Base-by-base conservation (phyloP, 2,329 filamentous ascomycete species). In the Calonectria montana region DNA sequence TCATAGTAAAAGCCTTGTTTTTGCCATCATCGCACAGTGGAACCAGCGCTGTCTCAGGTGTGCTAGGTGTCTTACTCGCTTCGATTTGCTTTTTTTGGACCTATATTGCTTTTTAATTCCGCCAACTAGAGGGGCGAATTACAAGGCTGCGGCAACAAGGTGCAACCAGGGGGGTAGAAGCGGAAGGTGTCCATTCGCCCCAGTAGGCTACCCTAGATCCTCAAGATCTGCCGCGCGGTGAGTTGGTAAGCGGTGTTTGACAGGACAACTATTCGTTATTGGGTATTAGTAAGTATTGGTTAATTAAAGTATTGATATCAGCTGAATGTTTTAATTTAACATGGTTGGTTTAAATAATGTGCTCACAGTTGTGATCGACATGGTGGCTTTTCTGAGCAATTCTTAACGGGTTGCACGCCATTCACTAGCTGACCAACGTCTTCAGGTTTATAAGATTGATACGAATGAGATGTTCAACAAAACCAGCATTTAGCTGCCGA, bases 21-120 rank as follows among this genome's bases (percentile, higher is more conserved):
- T 59, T 35, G 53, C 53, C 53, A 23, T 39, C 53, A 39, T 59
- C 21, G 53, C 53, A 23, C 53, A 27, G 48, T 47, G 37, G 16
- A 23, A 23, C 41, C 21, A 48, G 59, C 48, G 15, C 41, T 23
- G 61, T 70, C 62, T 70, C 68, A 65, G 68, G 53, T 61, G 27
- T 59, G 53, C 21, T 25, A n/a, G 31, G 29, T 39, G 31, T 59
- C 15, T 59, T 27, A 39, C 53, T 59, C 31, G n/a, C 21, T 35
- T 23, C n/a, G 48, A 25, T 16, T 59, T 27, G 16, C 23, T 65
- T 41, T 69, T 39, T 21, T 41, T 65, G 12, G 35, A n/a, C n/a
- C n/a, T 18, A 21, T 29, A 15, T 41, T 27, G 13, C 18, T n/a
- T 39, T 8, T 65, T 41, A 16, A 25, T 69, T 69, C 67, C 67